These are phyloP conservation scores for Plasmodium gallinaceum DNA, from an alignment of 169 alveolate species.

Conservation along the genomic window DNA sequence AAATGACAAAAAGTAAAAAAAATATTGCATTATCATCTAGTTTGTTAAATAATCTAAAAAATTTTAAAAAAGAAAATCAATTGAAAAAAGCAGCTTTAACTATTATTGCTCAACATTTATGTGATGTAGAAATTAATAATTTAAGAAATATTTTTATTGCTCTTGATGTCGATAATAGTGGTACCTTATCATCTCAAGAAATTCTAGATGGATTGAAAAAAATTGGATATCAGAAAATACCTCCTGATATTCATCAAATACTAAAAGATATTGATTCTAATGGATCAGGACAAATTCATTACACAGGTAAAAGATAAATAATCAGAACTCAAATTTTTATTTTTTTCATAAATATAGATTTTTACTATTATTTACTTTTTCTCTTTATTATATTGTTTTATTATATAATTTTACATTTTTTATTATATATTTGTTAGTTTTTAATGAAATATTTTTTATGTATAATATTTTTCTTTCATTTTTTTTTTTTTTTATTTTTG, in stretches of 20 bases:
- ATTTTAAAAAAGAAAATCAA: conserved; percentile 89
- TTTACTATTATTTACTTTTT: neutral
- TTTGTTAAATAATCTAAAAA: conserved; percentile 88
- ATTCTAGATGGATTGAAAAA: conserved; percentile 76
- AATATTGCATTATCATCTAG: conserved; percentile 37
- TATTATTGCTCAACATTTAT: conserved; percentile 93
- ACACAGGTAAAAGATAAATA: conserved; percentile 81
- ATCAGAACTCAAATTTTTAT: neutral
- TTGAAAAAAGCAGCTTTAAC: conserved; percentile 95
- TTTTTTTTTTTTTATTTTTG: conserved; percentile 65
- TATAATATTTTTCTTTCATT: neutral
- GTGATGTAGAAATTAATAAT: conserved; percentile 91
- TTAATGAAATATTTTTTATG: neutral
- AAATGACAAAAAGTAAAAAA: conserved; percentile 68
- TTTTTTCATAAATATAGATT: no score
- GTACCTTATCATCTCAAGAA: conserved; percentile 86
- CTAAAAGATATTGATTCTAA: conserved; percentile 90
- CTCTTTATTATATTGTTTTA: neutral
- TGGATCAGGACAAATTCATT: conserved; percentile 92
- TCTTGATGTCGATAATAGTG: conserved; percentile 94
- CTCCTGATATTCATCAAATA: conserved; percentile 78
- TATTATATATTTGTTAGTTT: neutral
- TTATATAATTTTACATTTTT: neutral
- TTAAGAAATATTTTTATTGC: conserved; percentile 91
- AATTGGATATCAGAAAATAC: conserved; percentile 82